These are phyloP conservation scores for Phaseolus coccineus DNA, from an alignment of 331 rosid genomes.

Conservation along the genomic window DNA sequence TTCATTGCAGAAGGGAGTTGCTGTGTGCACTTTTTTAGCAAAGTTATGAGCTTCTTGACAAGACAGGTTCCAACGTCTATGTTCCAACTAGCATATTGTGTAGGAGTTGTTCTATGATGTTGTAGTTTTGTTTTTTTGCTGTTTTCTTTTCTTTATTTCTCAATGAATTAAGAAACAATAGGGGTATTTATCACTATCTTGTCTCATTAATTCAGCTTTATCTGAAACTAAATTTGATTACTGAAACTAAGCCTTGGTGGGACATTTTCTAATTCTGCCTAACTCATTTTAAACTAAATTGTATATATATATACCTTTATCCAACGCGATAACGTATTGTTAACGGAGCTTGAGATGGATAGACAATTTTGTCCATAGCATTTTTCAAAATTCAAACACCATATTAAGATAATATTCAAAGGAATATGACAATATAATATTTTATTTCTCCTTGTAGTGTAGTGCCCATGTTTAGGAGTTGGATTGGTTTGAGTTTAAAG, in stretches of 20 bases:
- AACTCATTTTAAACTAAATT: no score
- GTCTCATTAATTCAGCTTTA: background rate
- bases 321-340: background rate
- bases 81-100: background rate
- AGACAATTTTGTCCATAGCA: background rate
- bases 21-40: background rate
- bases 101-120: background rate
- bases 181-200: background rate
- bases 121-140: background rate
- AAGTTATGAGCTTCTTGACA: background rate
- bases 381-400: background rate
- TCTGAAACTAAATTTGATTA: background rate
- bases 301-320: no score
- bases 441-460: no score
- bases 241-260: background rate
- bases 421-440: background rate
- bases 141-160: background rate
- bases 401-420: background rate
- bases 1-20: background rate
- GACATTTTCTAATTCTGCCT: background rate
- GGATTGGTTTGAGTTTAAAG: background rate
- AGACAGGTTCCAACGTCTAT: background rate
- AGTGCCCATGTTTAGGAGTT: background rate
- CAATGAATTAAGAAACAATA: background rate
- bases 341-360: background rate